These are phyloP conservation scores for Poa annua DNA, from an alignment of 176 grass and related monocot genomes.

Conservation along the genomic window DNA sequence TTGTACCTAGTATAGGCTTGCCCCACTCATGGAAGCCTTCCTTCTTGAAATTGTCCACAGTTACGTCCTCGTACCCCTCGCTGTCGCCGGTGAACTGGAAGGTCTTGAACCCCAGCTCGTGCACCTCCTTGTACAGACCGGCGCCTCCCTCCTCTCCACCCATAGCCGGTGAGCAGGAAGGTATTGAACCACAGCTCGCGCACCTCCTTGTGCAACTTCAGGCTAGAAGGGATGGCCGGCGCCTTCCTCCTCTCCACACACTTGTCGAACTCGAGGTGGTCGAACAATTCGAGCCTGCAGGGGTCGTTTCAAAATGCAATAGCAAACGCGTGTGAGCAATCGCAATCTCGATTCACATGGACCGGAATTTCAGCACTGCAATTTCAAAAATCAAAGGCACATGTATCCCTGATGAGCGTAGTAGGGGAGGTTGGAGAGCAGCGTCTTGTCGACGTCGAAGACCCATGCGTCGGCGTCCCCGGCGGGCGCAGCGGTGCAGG, in stretches of 20 bases:
- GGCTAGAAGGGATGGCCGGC: slow-evolving; percentile 66
- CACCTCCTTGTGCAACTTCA: slow-evolving; percentile 65
- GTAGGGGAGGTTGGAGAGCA: slow-evolving; percentile 80
- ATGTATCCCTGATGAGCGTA: slow-evolving; percentile 67
- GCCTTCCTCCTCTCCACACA: slow-evolving; percentile 74
- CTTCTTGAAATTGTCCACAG: slow-evolving; percentile 61
- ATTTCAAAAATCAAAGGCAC: slow-evolving; percentile 23
- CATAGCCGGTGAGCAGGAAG: slow-evolving; percentile 69
- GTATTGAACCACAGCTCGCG: slow-evolving; percentile 60
- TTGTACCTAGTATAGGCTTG: slow-evolving; percentile 74
- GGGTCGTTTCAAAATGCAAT: background rate
- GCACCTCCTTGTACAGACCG: slow-evolving; percentile 37
- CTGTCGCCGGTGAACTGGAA: too few species aligned
- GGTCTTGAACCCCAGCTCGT: background rate
- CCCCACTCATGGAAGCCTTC: slow-evolving; percentile 71
- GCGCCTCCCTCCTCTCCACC: too few species aligned
- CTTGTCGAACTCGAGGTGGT: slow-evolving; percentile 59
- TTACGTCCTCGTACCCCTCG: slow-evolving; percentile 20
- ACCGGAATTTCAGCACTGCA: background rate
- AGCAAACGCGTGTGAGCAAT: background rate
- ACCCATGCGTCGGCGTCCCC: slow-evolving; percentile 52
- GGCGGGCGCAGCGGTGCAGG: slow-evolving; percentile 23
- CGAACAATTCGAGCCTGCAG: slow-evolving; percentile 58
- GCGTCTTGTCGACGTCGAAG: slow-evolving; percentile 90
- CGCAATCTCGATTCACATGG: background rate